Evolutionary conservation across 176 grass and related monocot species (phyloP).

Genomic region (Cenchrus fungigraminus): DNA sequence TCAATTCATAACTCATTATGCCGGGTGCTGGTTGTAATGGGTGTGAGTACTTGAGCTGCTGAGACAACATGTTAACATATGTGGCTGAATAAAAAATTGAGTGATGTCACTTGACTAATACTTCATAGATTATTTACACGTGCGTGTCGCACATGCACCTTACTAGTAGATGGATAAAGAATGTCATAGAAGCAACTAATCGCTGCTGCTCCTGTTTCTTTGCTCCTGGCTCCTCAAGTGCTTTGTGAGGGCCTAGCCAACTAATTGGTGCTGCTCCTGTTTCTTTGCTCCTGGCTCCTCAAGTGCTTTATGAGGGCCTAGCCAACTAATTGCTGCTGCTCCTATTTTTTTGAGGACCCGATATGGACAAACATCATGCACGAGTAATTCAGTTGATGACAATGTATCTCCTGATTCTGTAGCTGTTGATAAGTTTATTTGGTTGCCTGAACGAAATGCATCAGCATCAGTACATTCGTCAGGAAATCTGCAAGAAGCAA

Average conservation of each 20-base stretch:
- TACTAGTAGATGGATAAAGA: constrained; percentile 51
- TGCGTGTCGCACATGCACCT: too few relatives aligned
- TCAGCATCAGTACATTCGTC: constrained; percentile 33
- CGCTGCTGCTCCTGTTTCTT: neutral
- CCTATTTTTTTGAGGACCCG: constrained; percentile 46
- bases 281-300: constrained; percentile 54
- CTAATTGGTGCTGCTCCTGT: constrained; percentile 43
- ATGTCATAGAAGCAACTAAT: constrained; percentile 54
- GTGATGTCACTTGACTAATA: too few relatives aligned
- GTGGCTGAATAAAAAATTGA: too few relatives aligned
- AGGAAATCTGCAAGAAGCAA: constrained; percentile 42
- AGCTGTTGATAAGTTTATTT: constrained; percentile 35
- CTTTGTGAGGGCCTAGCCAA: constrained; percentile 46
- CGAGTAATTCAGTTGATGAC: constrained; percentile 40
- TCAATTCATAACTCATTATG: too few relatives aligned
- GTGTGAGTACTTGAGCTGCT: too few relatives aligned
- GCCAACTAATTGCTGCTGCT: constrained; percentile 44
- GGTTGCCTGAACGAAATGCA: constrained; percentile 36
- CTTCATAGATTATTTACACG: too few relatives aligned
- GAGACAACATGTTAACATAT: too few relatives aligned
- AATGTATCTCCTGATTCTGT: constrained; percentile 29
- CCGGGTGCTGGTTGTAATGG: too few relatives aligned
- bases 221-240: constrained; percentile 43
- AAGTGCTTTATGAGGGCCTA: constrained; percentile 48
- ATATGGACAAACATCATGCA: constrained; percentile 44